phyloP scores from a whole-genome alignment of 169 alveolate genomes.

The Eimeria sp. region DNA sequence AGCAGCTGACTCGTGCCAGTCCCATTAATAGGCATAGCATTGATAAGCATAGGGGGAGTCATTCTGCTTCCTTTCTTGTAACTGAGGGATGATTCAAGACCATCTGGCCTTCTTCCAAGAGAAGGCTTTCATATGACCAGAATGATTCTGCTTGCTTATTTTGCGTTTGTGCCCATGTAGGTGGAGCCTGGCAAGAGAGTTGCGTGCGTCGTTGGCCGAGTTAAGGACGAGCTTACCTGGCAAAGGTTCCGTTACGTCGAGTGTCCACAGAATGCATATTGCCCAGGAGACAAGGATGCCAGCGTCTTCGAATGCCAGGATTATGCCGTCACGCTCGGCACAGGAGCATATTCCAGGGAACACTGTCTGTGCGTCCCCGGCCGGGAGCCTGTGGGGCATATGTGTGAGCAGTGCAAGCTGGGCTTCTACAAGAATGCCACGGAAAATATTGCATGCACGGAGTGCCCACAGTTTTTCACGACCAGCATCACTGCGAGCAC shows the following conservation, averaged over 20 bases:
- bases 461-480: conserved; percentile 82
- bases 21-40: background rate
- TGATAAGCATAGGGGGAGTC: background rate
- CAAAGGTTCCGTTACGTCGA: conserved; percentile 63
- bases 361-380: conserved; percentile 82
- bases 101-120: background rate
- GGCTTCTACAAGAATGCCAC: conserved; percentile 84
- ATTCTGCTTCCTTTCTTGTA: background rate
- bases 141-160: background rate
- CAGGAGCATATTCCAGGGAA: conserved; percentile 70
- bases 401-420: conserved; percentile 80
- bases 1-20: background rate
- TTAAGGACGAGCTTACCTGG: conserved; percentile 67
- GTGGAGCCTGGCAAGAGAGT: conserved; percentile 62
- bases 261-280: conserved; percentile 78
- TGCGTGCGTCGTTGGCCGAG: conserved; percentile 64
- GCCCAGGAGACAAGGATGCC: conserved; percentile 81
- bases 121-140: background rate
- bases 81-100: background rate
- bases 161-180: background rate
- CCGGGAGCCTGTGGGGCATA: conserved; percentile 64
- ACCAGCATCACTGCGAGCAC: conserved; percentile 77
- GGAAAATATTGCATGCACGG: conserved; percentile 77
- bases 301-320: conserved; percentile 74
- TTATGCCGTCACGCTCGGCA: conserved; percentile 62